Evolutionary conservation across 1,284 basidiomycete species (phyloP).

Genomic region (Neolentinus lepideus): DNA sequence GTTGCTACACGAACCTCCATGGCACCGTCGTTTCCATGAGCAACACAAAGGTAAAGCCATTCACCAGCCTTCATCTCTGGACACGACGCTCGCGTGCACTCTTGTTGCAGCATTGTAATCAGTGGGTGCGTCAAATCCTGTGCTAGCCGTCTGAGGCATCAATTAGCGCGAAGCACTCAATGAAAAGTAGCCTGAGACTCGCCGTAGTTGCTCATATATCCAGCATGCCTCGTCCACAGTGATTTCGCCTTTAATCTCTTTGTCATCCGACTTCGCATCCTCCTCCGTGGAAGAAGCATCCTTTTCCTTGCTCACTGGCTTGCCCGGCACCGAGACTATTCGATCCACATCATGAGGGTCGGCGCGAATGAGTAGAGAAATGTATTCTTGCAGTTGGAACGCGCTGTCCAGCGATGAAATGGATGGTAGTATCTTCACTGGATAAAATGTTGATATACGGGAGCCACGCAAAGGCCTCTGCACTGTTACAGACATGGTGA

Average conservation of each 20-base stretch:
- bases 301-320: slow-evolving; percentile 8
- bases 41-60: slow-evolving; percentile 95
- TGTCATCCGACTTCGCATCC: slow-evolving; percentile 31
- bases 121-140: slow-evolving; percentile 89
- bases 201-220: slow-evolving; percentile 95
- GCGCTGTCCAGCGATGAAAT: slow-evolving; percentile 78
- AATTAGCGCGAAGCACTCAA: not conserved
- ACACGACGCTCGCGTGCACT: slow-evolving; percentile 80
- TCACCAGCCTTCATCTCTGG: slow-evolving; percentile 97
- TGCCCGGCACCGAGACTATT: slow-evolving; percentile 72
- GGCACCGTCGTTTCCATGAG: slow-evolving; percentile 74
- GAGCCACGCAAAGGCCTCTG: slow-evolving; percentile 68
- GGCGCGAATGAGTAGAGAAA: slow-evolving; percentile 77
- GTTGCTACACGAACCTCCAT: slow-evolving; percentile 50
- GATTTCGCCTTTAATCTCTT: slow-evolving; percentile 40
- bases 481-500: slow-evolving; percentile 27
- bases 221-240: slow-evolving; percentile 81
- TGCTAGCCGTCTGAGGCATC: slow-evolving; percentile 69
- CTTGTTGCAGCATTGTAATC: slow-evolving; percentile 78
- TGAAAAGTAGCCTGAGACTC: slow-evolving; percentile 15
- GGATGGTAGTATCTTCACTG: slow-evolving; percentile 57
- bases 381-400: slow-evolving; percentile 94
- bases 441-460: slow-evolving; percentile 71
- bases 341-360: slow-evolving; percentile 85
- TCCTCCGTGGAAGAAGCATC: slow-evolving; percentile 32